Percentiles rank a stretch among this genome's conserved stretches.
These are phyloP conservation scores for Tylopilus sp. DNA, from an alignment of 768 basidiomycete species.

Conservation along the genomic window DNA sequence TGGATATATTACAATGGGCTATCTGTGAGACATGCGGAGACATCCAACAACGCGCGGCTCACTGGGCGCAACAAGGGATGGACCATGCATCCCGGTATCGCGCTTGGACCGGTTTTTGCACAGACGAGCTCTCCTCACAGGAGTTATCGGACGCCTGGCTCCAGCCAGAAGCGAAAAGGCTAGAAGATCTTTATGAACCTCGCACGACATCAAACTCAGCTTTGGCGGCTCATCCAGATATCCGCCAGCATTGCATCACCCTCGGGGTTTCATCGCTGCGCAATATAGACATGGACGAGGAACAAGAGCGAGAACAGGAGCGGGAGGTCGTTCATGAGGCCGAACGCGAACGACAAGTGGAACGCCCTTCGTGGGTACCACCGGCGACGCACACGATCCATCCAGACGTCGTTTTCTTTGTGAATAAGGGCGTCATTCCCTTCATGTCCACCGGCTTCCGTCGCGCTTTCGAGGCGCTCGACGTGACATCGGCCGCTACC, in stretches of 20 bases:
- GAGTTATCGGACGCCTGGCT: slow-evolving; percentile 32
- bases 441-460: slow-evolving; percentile 18
- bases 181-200: slow-evolving; percentile 35
- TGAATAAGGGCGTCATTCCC: slow-evolving; percentile 28
- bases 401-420: slow-evolving; percentile 19
- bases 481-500: slow-evolving; percentile 1
- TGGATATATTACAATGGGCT: slow-evolving; percentile 43
- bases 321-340: slow-evolving; percentile 44
- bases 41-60: slow-evolving; percentile 36
- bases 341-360: slow-evolving; percentile 38
- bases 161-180: slow-evolving; percentile 36
- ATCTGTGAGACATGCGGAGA: slow-evolving; percentile 43
- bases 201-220: neutral
- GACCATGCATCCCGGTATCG: slow-evolving; percentile 17
- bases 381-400: slow-evolving; percentile 23
- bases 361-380: slow-evolving; percentile 32
- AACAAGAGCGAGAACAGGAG: slow-evolving; percentile 36
- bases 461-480: slow-evolving; percentile 13
- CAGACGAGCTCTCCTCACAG: neutral
- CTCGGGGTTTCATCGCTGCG: slow-evolving; percentile 17
- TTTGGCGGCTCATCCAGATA: neutral
- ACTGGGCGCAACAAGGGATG: slow-evolving; percentile 40
- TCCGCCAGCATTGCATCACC: slow-evolving; percentile 11
- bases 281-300: slow-evolving; percentile 37
- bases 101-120: slow-evolving; percentile 16